Percentiles rank a stretch among this genome's conserved stretches.
Conservation (phyloP, 225 moss, liverwort and hornwort genomes). For the Thuidium tamariscinum region DNA sequence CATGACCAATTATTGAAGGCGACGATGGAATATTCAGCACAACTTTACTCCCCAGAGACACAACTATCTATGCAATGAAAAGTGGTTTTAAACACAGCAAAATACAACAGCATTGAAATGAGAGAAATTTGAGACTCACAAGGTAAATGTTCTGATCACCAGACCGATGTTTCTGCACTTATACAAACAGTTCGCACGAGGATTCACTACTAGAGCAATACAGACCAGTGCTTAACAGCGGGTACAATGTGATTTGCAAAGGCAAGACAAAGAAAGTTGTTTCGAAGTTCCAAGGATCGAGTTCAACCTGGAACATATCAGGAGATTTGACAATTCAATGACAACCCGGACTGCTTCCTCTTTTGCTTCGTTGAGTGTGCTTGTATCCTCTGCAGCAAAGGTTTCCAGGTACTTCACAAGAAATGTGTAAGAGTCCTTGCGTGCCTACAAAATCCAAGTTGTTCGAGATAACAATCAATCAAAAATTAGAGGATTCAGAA, state of each 20-base stretch:
- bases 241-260: not conserved
- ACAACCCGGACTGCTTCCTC: slow-evolving; percentile 86
- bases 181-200: not conserved
- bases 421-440: slow-evolving; percentile 76
- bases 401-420: slow-evolving; percentile 80
- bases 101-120: not conserved
- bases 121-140: slow-evolving; percentile 14
- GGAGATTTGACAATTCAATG: slow-evolving; percentile 83
- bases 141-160: slow-evolving; percentile 58
- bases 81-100: not conserved
- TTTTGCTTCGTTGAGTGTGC: slow-evolving; percentile 74
- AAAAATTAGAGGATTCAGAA: not conserved
- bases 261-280: not conserved
- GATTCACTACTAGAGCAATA: not conserved
- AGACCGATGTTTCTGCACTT: slow-evolving; percentile 51
- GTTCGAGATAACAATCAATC: not conserved
- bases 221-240: not conserved
- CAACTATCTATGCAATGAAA: not conserved
- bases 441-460: not conserved
- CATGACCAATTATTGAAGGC: not conserved
- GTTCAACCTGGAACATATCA: slow-evolving; percentile 79
- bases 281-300: not conserved
- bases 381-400: slow-evolving; percentile 71
- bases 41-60: not conserved
- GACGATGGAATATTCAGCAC: not conserved